Base-by-base conservation (phyloP, 73 alveolate genomes). In the Paramecium sonneborni region DNA sequence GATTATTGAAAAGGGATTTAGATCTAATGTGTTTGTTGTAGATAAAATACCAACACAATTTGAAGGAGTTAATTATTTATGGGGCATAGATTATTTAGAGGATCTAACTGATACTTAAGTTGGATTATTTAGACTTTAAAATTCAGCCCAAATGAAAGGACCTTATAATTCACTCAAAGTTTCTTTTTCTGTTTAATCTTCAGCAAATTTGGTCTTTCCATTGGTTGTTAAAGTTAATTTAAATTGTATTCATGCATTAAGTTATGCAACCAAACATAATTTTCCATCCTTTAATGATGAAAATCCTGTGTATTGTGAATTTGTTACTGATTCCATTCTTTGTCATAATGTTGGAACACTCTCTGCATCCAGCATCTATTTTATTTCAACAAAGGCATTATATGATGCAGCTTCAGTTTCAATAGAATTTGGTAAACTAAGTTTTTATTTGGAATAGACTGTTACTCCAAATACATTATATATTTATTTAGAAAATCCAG, bases 21-120 rank as follows among this genome's bases (percentile, higher is more conserved):
- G 87, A 74, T 35, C 87, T 15, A 74, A 74, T 35, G 87, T 74
- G 1, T 74, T 74, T 37, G 6, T 10, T 1, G 55, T 35, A 4
- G 4, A 15, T 0, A 14, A 32, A 15, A 43, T 74, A 30, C 35
- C 39, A 1, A 74, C 62, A 4, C 14, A 32, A 28, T 35, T 38
- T 3, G 57, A 35, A 30, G 46, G 58, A 30, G 87, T 74, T 5
- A 3, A 35, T 5, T 74, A 35, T 74, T 74, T 74, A 8, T 74
- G 87, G 87, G 87, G 87, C 15, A 74, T 74, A 15, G 87, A 74
- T 35, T 74, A 37, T 35, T 18, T 6, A 18, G 87, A 74, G 34
- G 56, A 32, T 18, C 46, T 74, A 10, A 74, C 87, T 35, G 57
- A 38, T 18, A 74, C 87, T 15, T 74, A 6, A 30, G 15, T 74